Conservation (phyloP, 257 asterid genomes). For the Echium plantagineum region DNA sequence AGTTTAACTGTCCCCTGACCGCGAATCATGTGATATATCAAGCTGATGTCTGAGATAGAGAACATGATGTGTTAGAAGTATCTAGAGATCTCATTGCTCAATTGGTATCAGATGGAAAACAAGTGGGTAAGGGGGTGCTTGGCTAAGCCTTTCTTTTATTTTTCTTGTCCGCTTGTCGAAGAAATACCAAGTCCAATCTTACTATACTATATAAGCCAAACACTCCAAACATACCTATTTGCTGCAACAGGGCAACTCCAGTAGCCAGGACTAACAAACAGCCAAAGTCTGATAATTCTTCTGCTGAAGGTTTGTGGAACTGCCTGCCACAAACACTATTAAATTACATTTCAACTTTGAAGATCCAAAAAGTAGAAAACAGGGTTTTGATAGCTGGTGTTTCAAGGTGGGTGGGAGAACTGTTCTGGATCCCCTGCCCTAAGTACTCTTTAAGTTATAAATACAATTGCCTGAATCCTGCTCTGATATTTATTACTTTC, state of each 20-base stretch:
- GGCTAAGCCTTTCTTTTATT: background rate
- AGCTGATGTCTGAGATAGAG: conserved; percentile 70
- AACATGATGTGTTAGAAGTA: conserved; percentile 9
- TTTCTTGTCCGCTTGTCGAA: background rate
- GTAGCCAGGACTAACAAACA: conserved; percentile 53
- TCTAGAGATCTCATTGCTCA: conserved; percentile 6
- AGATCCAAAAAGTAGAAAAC: conserved; percentile 4
- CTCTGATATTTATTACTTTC: too few relatives aligned
- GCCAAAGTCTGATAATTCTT: conserved; percentile 86
- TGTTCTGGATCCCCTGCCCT: too few relatives aligned
- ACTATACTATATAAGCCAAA: background rate
- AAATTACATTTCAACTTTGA: conserved; percentile 34
- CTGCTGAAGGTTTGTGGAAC: conserved; percentile 80
- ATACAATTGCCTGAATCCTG: too few relatives aligned
- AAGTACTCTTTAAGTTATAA: too few relatives aligned
- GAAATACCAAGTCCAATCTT: background rate
- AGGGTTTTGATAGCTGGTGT: background rate
- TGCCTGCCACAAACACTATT: conserved; percentile 91
- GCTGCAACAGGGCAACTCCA: conserved; percentile 83
- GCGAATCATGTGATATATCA: conserved; percentile 98
- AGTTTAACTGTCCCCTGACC: conserved; percentile 96
- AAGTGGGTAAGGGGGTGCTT: background rate
- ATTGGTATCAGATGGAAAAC: conserved; percentile 8
- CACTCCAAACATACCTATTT: conserved; percentile 50
- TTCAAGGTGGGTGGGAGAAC: too few relatives aligned